These are phyloP conservation scores for Salix suchowensis DNA, from an alignment of 345 rosid genomes.

Conservation along the genomic window DNA sequence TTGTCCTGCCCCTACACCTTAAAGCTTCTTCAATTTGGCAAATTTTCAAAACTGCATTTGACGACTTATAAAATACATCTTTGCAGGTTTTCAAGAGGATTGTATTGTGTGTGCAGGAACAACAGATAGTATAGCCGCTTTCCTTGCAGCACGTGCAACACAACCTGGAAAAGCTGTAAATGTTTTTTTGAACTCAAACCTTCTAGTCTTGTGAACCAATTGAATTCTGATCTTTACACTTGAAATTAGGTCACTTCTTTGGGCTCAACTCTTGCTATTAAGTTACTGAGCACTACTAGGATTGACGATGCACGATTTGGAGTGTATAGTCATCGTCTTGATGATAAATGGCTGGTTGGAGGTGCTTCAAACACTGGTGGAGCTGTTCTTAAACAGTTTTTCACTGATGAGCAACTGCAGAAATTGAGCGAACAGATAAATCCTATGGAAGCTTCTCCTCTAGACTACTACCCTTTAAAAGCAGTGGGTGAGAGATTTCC, in stretches of 20 bases:
- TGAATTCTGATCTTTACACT: background rate
- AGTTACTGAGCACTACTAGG: slow-evolving; percentile 70
- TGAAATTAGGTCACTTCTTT: slow-evolving; percentile 73
- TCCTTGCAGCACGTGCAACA: slow-evolving; percentile 87
- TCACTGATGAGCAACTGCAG: slow-evolving; percentile 66
- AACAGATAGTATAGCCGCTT: slow-evolving; percentile 93
- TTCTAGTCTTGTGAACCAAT: background rate
- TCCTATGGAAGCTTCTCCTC: slow-evolving; percentile 58
- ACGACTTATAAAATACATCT: slow-evolving; percentile 3
- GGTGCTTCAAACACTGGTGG: slow-evolving; percentile 99
- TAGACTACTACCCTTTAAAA: slow-evolving; percentile 81
- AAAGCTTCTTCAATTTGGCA: background rate
- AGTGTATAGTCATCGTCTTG: slow-evolving; percentile 91
- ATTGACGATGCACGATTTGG: slow-evolving; percentile 90
- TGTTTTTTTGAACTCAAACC: background rate
- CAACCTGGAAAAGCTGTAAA: slow-evolving; percentile 78
- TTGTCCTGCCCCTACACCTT: background rate
- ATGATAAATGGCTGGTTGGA: slow-evolving; percentile 95
- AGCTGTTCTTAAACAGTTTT: slow-evolving; percentile 74
- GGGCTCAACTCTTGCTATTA: slow-evolving; percentile 91
- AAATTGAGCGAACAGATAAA: slow-evolving; percentile 60
- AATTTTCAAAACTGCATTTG: background rate
- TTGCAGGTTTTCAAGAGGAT: slow-evolving; percentile 70
- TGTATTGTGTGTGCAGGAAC: slow-evolving; percentile 82
- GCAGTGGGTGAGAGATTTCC: slow-evolving; percentile 83